Conservation (phyloP, 208 protist species). For the Acanthamoeba lenticulata region DNA sequence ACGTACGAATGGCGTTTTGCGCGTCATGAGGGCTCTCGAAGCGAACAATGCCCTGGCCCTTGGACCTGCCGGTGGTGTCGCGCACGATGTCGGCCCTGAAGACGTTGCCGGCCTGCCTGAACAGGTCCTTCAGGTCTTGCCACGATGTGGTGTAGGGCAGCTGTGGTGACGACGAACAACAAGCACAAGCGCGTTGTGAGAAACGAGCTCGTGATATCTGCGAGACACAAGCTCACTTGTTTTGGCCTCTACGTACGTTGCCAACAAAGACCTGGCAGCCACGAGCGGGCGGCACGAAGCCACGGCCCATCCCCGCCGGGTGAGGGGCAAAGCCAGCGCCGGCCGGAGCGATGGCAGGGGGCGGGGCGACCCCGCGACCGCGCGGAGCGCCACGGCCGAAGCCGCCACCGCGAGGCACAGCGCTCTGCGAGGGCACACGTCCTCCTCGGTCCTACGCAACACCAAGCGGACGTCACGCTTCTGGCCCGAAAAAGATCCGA, state of each 20-base stretch:
- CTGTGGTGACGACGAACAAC: no score
- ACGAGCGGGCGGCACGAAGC: not conserved
- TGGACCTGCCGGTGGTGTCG: not conserved
- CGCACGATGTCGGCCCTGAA: constrained; percentile 21
- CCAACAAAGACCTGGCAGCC: constrained; percentile 36
- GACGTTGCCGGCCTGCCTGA: constrained; percentile 23
- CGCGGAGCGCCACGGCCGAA: not conserved
- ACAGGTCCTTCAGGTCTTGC: constrained; percentile 57
- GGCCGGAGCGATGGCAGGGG: no score
- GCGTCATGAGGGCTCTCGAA: constrained; percentile 2
- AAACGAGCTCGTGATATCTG: no score
- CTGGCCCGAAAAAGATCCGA: not conserved
- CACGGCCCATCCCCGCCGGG: not conserved
- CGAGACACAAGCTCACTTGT: no score
- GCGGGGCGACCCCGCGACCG: no score
- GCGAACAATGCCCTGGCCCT: constrained; percentile 36
- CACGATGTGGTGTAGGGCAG: constrained; percentile 48
- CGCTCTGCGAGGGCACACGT: not conserved
- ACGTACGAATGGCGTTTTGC: constrained; percentile 18
- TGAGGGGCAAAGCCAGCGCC: not conserved
- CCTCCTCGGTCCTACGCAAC: not conserved
- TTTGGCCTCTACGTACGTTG: no score
- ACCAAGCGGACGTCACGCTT: not conserved
- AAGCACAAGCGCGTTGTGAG: no score
- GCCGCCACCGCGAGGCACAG: constrained; percentile 1